phyloP scores from a whole-genome alignment of 1,284 basidiomycete genomes.

The Ganoderma resinaceum region DNA sequence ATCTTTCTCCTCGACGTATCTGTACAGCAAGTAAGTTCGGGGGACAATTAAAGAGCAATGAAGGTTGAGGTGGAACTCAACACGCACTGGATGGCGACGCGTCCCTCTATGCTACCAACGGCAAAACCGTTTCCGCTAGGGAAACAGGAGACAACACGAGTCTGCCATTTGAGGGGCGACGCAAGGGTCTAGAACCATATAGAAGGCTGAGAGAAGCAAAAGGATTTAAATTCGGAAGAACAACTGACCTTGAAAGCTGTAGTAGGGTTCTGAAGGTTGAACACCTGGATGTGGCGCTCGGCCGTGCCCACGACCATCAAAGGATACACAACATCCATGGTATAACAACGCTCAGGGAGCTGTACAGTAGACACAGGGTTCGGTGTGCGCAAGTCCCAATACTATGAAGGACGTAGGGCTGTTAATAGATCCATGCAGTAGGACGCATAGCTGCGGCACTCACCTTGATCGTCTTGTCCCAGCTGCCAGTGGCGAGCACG shows the following conservation, averaged over 20 bases:
- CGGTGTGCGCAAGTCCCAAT: conserved; percentile 87
- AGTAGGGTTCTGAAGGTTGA: conserved; percentile 85
- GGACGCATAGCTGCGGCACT: neutral
- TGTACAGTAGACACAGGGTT: conserved; percentile 80
- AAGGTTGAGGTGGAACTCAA: conserved; percentile 16
- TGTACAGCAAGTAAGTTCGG: conserved; percentile 37
- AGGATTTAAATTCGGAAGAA: neutral
- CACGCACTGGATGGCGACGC: conserved; percentile 93
- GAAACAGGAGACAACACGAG: conserved; percentile 89
- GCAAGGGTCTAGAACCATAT: conserved; percentile 62
- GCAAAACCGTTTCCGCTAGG: conserved; percentile 86
- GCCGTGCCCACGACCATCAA: conserved; percentile 97
- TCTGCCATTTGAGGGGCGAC: conserved; percentile 95
- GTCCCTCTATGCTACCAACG: conserved; percentile 93
- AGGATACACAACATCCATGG: conserved; percentile 84
- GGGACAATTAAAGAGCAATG: neutral
- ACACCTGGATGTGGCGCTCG: conserved; percentile 89
- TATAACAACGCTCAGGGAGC: conserved; percentile 91
- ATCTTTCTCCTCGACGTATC: conserved; percentile 86
- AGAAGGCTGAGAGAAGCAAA: neutral
- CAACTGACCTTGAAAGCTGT: conserved; percentile 70
- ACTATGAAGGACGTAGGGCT: conserved; percentile 54
- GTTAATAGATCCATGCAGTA: neutral
- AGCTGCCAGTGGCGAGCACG: conserved; percentile 86
- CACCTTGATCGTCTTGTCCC: conserved; percentile 93